phyloP scores from a whole-genome alignment of 208 protist species.

The Porcisia hertigi region DNA sequence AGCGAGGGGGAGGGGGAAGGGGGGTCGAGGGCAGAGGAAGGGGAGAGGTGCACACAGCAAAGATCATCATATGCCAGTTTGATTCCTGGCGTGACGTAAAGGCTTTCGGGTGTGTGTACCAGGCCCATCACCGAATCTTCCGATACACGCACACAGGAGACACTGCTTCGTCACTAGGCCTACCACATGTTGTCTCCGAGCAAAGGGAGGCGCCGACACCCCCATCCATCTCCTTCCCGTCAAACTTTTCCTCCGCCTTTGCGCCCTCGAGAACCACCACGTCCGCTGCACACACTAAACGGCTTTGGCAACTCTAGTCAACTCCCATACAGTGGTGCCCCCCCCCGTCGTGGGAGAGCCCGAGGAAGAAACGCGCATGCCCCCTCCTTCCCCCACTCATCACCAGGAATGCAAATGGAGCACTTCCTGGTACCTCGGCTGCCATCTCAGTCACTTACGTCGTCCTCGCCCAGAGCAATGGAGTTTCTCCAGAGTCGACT shows the following conservation, averaged over 20 bases:
- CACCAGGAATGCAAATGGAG: neutral
- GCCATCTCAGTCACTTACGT: slow-evolving; percentile 7
- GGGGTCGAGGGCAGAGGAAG: too few species aligned
- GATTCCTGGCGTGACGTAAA: too few species aligned
- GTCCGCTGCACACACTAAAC: neutral
- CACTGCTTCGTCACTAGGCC: neutral
- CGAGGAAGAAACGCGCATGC: neutral
- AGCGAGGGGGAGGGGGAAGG: too few species aligned
- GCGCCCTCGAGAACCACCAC: neutral
- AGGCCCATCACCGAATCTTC: neutral
- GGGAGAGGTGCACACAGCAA: too few species aligned
- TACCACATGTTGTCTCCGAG: neutral
- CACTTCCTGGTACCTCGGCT: neutral
- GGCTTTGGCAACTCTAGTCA: neutral
- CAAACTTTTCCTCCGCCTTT: neutral
- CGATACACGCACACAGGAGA: neutral
- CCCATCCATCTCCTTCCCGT: neutral
- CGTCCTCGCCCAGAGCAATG: slow-evolving; percentile 11
- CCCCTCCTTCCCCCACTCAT: neutral
- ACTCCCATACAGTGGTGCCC: neutral
- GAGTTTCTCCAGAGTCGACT: slow-evolving; percentile 22
- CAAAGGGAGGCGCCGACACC: neutral
- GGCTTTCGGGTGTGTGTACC: too few species aligned
- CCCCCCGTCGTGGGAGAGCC: neutral
- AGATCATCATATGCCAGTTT: too few species aligned